A percentile compares a stretch with the other conserved stretches of the same genome.
phyloP scores from a whole-genome alignment of 148 eudicot species.

The Cornus suecica region DNA sequence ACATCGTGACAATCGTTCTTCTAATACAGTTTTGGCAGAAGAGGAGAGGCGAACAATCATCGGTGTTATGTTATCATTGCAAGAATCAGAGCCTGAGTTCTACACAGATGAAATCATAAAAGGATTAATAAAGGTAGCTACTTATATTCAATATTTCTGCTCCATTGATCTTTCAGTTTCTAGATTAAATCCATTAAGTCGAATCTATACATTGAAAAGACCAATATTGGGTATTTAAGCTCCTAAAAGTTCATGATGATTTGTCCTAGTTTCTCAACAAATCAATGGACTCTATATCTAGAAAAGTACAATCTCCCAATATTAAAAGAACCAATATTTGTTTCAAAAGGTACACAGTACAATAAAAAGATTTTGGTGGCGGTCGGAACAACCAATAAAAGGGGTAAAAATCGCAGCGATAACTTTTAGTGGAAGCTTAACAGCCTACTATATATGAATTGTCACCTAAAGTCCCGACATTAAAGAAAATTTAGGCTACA shows the following conservation, averaged over 20 bases:
- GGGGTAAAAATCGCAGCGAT: too few relatives aligned
- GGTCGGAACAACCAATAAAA: too few relatives aligned
- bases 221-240: too few relatives aligned
- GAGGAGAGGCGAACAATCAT: constrained; percentile 13
- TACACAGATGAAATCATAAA: constrained; percentile 19
- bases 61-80: constrained; percentile 16
- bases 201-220: neutral
- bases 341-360: too few relatives aligned
- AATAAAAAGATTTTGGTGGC: too few relatives aligned
- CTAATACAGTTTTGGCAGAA: neutral
- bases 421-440: too few relatives aligned
- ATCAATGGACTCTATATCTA: neutral
- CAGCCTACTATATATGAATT: too few relatives aligned
- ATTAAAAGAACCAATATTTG: neutral
- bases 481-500: too few relatives aligned
- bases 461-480: too few relatives aligned
- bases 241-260: too few relatives aligned
- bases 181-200: neutral
- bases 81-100: constrained; percentile 26
- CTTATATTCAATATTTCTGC: neutral
- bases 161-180: neutral
- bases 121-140: neutral
- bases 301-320: neutral
- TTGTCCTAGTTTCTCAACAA: neutral
- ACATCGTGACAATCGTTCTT: neutral